phyloP scores from a whole-genome alignment of 352 stramenopile species.

The Phytopythium vexans region DNA sequence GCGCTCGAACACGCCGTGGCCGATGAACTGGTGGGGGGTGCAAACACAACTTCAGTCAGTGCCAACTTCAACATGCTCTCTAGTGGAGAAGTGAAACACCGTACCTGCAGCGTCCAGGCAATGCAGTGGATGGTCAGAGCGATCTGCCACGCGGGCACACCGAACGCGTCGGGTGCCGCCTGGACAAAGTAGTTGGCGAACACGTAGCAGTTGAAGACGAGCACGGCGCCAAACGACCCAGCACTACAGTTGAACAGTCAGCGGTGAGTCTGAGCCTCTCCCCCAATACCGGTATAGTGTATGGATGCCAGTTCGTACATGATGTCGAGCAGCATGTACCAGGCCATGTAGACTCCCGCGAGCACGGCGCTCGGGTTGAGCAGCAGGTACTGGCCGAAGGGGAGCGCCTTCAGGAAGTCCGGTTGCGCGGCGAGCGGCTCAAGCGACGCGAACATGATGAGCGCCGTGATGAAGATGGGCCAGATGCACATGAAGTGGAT shows the following conservation, averaged over 20 bases:
- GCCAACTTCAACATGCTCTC: neutral
- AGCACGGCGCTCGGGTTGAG: slow-evolving; percentile 66
- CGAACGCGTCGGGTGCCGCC: slow-evolving; percentile 24
- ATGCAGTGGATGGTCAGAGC: slow-evolving; percentile 51
- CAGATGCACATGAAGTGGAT: slow-evolving; percentile 88
- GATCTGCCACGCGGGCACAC: slow-evolving; percentile 56
- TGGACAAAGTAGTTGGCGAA: slow-evolving; percentile 63
- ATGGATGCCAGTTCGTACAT: slow-evolving; percentile 18
- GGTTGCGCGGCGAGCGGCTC: slow-evolving; percentile 33
- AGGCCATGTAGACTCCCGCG: slow-evolving; percentile 68
- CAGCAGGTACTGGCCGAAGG: slow-evolving; percentile 49
- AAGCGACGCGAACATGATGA: slow-evolving; percentile 64
- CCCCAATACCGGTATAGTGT: neutral
- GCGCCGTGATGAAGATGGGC: slow-evolving; percentile 80
- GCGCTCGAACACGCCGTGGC: slow-evolving; percentile 83
- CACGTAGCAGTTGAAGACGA: slow-evolving; percentile 52
- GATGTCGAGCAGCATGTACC: slow-evolving; percentile 75
- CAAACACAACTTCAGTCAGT: neutral
- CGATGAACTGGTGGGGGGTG: slow-evolving; percentile 55
- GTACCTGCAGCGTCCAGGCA: slow-evolving; percentile 55
- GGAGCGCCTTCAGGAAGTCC: slow-evolving; percentile 18
- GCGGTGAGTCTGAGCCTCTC: neutral
- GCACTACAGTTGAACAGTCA: slow-evolving; percentile 14
- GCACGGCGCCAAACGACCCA: slow-evolving; percentile 48
- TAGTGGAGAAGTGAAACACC: neutral